Evolutionary conservation across 1,139 yeast species (phyloP).

Genomic region (Candida gigantensis): DNA sequence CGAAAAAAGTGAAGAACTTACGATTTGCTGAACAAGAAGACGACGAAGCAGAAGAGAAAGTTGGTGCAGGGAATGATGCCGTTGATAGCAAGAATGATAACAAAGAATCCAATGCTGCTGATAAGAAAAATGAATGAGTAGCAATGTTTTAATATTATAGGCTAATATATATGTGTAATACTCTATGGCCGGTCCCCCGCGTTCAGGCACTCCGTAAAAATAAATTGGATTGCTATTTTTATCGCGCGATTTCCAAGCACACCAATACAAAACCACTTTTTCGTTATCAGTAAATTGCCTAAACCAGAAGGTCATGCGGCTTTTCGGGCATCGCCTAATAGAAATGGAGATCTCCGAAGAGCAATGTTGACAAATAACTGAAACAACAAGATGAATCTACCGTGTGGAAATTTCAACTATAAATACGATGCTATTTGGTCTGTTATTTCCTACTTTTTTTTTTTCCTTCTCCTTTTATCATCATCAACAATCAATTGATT

Average conservation of each 20-base stretch:
- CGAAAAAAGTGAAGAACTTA: constrained; percentile 36
- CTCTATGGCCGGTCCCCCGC: background rate
- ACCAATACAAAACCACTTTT: too few species aligned
- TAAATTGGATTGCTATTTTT: too few species aligned
- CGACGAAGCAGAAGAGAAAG: too few species aligned
- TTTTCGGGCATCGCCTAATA: too few species aligned
- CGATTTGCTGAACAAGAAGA: constrained; percentile 36
- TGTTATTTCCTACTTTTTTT: background rate
- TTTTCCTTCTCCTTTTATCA: background rate
- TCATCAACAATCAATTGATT: constrained; percentile 7
- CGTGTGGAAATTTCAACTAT: too few species aligned
- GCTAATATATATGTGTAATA: background rate
- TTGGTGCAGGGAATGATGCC: too few species aligned
- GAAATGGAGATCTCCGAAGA: background rate
- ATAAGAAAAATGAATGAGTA: constrained; percentile 13
- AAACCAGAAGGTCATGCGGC: background rate
- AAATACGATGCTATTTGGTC: too few species aligned
- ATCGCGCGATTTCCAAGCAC: too few species aligned
- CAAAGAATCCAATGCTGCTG: constrained; percentile 14
- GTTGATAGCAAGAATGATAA: too few species aligned
- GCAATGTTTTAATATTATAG: too few species aligned
- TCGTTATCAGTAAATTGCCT: background rate
- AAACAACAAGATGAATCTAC: too few species aligned
- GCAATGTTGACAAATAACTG: too few species aligned
- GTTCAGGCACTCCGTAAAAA: background rate